Conservation (phyloP, 176 grass and related monocot species). For the Eleusine coracana region DNA sequence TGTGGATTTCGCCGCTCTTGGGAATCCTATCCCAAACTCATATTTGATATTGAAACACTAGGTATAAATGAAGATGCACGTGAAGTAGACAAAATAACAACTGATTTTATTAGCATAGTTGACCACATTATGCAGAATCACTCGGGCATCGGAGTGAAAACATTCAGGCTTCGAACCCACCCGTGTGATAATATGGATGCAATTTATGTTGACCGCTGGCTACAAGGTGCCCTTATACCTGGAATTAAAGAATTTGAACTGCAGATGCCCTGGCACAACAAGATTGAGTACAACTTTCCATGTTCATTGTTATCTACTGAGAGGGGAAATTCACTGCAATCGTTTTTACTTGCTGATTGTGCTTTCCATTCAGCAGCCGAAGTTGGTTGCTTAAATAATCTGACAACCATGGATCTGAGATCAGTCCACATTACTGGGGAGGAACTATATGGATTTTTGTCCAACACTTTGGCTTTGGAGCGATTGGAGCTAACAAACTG, state of each 20-base stretch:
- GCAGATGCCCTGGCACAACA: not conserved
- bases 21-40: constrained; percentile 3
- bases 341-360: not conserved
- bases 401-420: not conserved
- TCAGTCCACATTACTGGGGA: constrained; percentile 9
- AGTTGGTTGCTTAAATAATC: constrained; percentile 18
- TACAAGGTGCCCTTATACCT: not conserved
- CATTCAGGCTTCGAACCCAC: not conserved
- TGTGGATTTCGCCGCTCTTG: constrained; percentile 13
- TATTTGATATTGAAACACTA: not conserved
- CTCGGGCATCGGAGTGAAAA: not conserved
- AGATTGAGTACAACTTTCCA: constrained; percentile 20
- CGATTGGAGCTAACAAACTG: not conserved
- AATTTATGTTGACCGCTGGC: constrained; percentile 21
- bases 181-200: not conserved
- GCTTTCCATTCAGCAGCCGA: not conserved
- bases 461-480: constrained; percentile 9
- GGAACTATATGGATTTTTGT: not conserved
- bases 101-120: constrained; percentile 10
- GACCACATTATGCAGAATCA: constrained; percentile 31
- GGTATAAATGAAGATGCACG: not conserved
- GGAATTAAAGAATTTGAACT: constrained; percentile 16
- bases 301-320: constrained; percentile 17
- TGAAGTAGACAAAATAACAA: not conserved
- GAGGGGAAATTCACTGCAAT: constrained; percentile 7